A percentile compares a stretch with the other conserved stretches of the same genome.
Conservation (phyloP, 2,329 filamentous ascomycete species). For the Pseudovirgaria hyperparasitica region DNA sequence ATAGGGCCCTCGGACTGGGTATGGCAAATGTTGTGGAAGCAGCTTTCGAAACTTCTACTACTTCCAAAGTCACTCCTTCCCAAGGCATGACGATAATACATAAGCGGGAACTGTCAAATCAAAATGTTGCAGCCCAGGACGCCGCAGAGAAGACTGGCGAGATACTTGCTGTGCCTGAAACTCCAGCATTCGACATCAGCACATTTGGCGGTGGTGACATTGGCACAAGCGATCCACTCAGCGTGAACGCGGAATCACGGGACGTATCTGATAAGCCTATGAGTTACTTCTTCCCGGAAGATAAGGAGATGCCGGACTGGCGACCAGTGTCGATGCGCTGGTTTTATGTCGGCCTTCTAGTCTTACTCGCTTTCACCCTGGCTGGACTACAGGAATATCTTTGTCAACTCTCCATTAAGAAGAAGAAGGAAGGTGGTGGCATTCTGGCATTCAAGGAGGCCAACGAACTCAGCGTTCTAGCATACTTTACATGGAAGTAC, state of each 20-base stretch:
- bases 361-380: conserved; percentile 19
- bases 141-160: conserved; percentile 30
- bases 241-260: conserved; percentile 8
- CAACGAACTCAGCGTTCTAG: conserved; percentile 13
- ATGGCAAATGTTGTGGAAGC: conserved; percentile 22
- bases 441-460: conserved; percentile 18
- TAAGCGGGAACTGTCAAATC: conserved; percentile 10
- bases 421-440: conserved; percentile 12
- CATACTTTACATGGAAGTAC: conserved; percentile 27
- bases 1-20: conserved; percentile 17
- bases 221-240: conserved; percentile 16
- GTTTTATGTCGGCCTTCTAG: conserved; percentile 21
- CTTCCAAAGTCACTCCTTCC: conserved; percentile 6
- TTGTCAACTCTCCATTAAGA: conserved; percentile 20
- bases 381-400: conserved; percentile 24
- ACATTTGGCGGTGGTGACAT: conserved; percentile 23
- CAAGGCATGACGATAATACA: conserved; percentile 7
- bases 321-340: conserved; percentile 25
- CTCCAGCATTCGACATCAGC: conserved; percentile 27
- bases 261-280: conserved; percentile 13
- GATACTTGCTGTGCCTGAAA: conserved; percentile 26
- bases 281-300: conserved; percentile 26
- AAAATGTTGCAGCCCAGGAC: conserved; percentile 14
- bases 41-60: conserved; percentile 15
- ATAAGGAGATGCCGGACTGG: conserved; percentile 25